These are phyloP conservation scores for Cudoniella acicularis DNA, from an alignment of 495 filamentous ascomycete genomes.

Conservation along the genomic window DNA sequence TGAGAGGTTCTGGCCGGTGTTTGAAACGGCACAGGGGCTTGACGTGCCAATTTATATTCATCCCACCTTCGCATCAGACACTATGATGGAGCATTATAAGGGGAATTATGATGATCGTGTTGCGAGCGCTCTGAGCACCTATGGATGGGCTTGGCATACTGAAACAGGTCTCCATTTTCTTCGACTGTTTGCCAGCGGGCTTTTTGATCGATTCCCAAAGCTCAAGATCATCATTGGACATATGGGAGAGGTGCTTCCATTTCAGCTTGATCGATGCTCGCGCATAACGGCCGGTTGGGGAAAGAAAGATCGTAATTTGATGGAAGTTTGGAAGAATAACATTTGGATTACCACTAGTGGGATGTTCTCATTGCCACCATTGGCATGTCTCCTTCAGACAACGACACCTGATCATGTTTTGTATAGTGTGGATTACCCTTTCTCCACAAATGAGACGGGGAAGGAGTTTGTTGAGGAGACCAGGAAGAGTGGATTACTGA, in stretches of 20 bases:
- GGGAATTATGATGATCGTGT: constrained; percentile 36
- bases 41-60: constrained; percentile 59
- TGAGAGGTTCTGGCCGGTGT: constrained; percentile 39
- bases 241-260: constrained; percentile 61
- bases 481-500: constrained; percentile 46
- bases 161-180: constrained; percentile 39
- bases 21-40: constrained; percentile 44
- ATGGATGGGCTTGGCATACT: constrained; percentile 43
- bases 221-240: constrained; percentile 64
- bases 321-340: constrained; percentile 40
- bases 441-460: constrained; percentile 39
- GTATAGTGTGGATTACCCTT: constrained; percentile 61
- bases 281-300: constrained; percentile 31
- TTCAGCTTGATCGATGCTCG: constrained; percentile 42
- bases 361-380: constrained; percentile 52
- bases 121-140: constrained; percentile 33
- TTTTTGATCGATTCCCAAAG: constrained; percentile 51
- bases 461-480: constrained; percentile 45
- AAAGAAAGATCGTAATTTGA: not conserved
- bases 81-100: constrained; percentile 45
- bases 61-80: constrained; percentile 46
- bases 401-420: constrained; percentile 52
- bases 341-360: constrained; percentile 65
- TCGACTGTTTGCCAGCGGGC: constrained; percentile 7
- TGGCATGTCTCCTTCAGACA: constrained; percentile 48